Percentiles rank a stretch among this genome's conserved stretches.
phyloP scores from a whole-genome alignment of 306 rosid species.

The Cucurbita maxima region DNA sequence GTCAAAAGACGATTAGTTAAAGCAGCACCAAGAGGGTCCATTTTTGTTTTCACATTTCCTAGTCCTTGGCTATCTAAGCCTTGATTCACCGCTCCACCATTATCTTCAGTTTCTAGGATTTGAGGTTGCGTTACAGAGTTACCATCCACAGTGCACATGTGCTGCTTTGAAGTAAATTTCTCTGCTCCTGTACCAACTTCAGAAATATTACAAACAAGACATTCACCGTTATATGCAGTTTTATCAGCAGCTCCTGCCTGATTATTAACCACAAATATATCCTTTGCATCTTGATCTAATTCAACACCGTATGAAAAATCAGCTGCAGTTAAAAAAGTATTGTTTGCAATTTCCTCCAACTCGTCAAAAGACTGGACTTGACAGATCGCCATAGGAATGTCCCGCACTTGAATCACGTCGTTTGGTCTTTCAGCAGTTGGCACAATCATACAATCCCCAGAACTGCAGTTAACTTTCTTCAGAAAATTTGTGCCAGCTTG shows the following conservation, averaged over 20 bases:
- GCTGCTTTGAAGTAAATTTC: conserved; percentile 13
- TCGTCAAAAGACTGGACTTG: conserved; percentile 28
- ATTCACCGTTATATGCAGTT: conserved; percentile 9
- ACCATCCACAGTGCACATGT: conserved; percentile 9
- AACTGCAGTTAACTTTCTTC: conserved; percentile 6
- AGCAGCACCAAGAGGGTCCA: conserved; percentile 15
- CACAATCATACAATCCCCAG: neutral
- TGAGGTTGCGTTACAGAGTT: conserved; percentile 12
- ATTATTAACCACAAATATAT: conserved; percentile 10
- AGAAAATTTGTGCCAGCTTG: conserved; percentile 15
- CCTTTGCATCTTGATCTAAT: conserved; percentile 14
- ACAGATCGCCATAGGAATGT: conserved; percentile 24
- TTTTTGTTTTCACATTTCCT: conserved; percentile 19
- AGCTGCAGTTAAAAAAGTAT: conserved; percentile 11
- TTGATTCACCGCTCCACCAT: conserved; percentile 13
- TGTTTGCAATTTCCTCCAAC: conserved; percentile 17
- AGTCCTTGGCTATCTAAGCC: conserved; percentile 11
- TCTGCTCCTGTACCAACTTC: conserved; percentile 19
- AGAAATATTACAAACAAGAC: conserved; percentile 4
- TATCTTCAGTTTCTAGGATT: conserved; percentile 9
- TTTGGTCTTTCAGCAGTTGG: conserved; percentile 11
- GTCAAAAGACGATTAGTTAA: conserved; percentile 16
- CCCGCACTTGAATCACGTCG: conserved; percentile 24
- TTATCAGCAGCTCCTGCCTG: conserved; percentile 17
- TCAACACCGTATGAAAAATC: conserved; percentile 2